These are phyloP conservation scores for Schizophyllum amplum DNA, from an alignment of 1,284 basidiomycete species.

Conservation along the genomic window DNA sequence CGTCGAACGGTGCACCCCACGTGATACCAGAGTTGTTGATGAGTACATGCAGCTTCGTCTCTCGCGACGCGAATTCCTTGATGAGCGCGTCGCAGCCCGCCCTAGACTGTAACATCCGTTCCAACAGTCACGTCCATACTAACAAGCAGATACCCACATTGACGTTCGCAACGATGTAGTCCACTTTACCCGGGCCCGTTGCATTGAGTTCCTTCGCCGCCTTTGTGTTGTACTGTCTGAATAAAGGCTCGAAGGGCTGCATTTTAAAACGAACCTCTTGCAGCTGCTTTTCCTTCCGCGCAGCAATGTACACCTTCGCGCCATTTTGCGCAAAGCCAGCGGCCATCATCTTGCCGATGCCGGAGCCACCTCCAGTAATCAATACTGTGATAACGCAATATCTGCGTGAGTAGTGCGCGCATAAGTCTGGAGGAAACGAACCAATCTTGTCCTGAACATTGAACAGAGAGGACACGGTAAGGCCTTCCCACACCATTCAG, in stretches of 20 bases:
- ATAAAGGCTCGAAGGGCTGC: neutral
- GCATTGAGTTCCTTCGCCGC: constrained; percentile 52
- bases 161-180: constrained; percentile 70
- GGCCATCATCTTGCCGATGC: constrained; percentile 78
- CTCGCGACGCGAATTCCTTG: constrained; percentile 57
- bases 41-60: constrained; percentile 67
- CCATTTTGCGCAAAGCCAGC: constrained; percentile 76
- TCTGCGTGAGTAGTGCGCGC: neutral
- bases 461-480: constrained; percentile 56
- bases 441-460: constrained; percentile 70
- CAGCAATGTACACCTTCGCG: constrained; percentile 81
- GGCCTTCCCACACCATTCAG: constrained; percentile 30
- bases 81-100: constrained; percentile 76
- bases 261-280: constrained; percentile 45
- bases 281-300: constrained; percentile 70
- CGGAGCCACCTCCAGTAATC: constrained; percentile 74
- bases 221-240: constrained; percentile 25
- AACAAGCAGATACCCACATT: constrained; percentile 35
- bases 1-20: constrained; percentile 70
- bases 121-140: neutral
- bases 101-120: constrained; percentile 44
- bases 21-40: constrained; percentile 78
- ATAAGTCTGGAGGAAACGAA: constrained; percentile 21
- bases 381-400: constrained; percentile 41
- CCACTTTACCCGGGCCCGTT: constrained; percentile 47